Base-by-base conservation (phyloP, 108 stramenopile genomes). In the Chaetoceros muelleri region DNA sequence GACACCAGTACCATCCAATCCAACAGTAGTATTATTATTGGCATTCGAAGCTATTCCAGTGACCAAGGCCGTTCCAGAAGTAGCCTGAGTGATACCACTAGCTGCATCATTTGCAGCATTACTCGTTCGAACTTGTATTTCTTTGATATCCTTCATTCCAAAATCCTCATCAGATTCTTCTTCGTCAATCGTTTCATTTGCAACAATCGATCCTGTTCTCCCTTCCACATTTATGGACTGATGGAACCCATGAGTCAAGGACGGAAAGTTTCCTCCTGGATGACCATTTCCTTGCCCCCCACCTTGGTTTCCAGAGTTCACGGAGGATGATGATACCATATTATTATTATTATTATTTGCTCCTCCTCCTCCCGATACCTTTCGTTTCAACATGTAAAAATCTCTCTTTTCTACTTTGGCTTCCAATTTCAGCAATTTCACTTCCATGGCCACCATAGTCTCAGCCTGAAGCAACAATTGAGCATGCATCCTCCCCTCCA, bases 391-490 rank as follows among this genome's bases (percentile, higher is more conserved):
- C 5, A 10, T 40, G 34, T 40, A 40, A 40, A 53, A 27, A 24
- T 71, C 70, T 61, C 52, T 60, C 20, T 55, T 48, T 24, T 71
- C 67, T 30, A 76, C 59, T 56, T 72, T 76, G 2, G 75, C 75
- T 65, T 76, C 75, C 13, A 76, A 62, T 30, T 67, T 66, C 22
- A 76, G 55, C 10, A 76, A 55, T 53, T 76, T 76, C 34, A 72
- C 34, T 58, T 76, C 75, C 75, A 76, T 76, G 1, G 75, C 75
- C 49, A 76, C 75, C 75, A 76, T 76, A 31, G 71, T 62, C 53
- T 76, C 75, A 52, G 62, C 68, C 30, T 76, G 75, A 49, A 72
- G 31, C 25, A 76, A 64, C 19, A 76, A 66, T 45, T 76, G 75
- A 1, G 75, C 60, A 53, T 76, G 75, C 30, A 76, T 64, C 29